Conservation (phyloP, 1,139 yeast genomes). For the Nakaseomyces kungkrabaensis region DNA sequence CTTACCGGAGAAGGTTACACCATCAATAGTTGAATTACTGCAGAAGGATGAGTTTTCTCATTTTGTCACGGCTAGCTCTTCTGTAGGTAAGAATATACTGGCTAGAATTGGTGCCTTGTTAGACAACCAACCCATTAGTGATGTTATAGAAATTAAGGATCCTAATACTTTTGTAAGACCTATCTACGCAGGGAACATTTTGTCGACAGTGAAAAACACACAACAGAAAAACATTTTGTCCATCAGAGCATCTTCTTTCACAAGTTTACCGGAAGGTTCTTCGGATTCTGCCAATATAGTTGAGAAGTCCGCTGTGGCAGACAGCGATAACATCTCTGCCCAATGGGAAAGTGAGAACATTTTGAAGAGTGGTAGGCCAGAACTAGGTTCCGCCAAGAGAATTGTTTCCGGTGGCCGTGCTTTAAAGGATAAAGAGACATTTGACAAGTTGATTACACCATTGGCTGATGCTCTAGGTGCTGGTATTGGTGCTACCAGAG, state of each 20-base stretch:
- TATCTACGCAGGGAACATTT: constrained; percentile 91
- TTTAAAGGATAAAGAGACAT: constrained; percentile 78
- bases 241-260: constrained; percentile 77
- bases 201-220: constrained; percentile 65
- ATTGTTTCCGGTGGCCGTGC: constrained; percentile 96
- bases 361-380: constrained; percentile 79
- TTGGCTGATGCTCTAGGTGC: constrained; percentile 73
- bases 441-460: constrained; percentile 69
- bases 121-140: constrained; percentile 83
- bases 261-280: constrained; percentile 17
- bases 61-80: constrained; percentile 70
- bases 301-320: constrained; percentile 23
- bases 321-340: constrained; percentile 7
- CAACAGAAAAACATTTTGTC: constrained; percentile 63
- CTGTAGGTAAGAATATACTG: constrained; percentile 76
- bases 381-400: constrained; percentile 66
- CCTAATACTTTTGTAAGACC: constrained; percentile 79
- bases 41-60: constrained; percentile 48
- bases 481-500: constrained; percentile 96
- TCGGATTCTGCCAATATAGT: constrained; percentile 38
- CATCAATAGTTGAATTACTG: constrained; percentile 42
- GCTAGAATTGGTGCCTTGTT: constrained; percentile 82
- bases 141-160: constrained; percentile 57
- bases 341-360: constrained; percentile 35
- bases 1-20: constrained; percentile 58